Evolutionary conservation across 257 asterid species (phyloP), one percentile per base, ranked within the genome.

Genomic region (Prunella vulgaris): DNA sequence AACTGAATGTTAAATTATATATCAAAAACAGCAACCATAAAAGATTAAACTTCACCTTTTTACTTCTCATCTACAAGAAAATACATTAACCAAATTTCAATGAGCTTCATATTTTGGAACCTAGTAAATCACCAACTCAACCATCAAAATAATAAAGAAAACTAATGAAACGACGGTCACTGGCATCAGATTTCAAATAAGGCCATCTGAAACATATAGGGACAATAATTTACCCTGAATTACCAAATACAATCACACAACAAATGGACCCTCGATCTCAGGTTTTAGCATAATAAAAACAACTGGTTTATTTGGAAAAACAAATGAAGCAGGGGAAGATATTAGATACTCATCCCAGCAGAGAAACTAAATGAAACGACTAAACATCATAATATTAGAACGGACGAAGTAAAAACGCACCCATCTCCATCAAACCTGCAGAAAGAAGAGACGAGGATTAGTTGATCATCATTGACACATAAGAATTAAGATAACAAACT

Each of bases 371-470:
- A 57, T 49, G 52, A 74, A 72, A 71, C 37, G 60, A 62, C 65
- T 72, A 49, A 28, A 52, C 53, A 51, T 78, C 78, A 60, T 63
- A 64, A 72, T 32, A 56, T 63, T 71, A 40, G 60, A 74, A 66
- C 15, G 58, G 60, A 71, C 21, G 75, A 76, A 51, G 58, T 30
- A 54, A 74, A 79, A 28, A 81, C 96, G 38, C 77, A 93, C 99
- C 99, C 99, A 82, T 93, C 99, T 79, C 99, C 99, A 69, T 93
- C 99, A 72, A 93, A 93, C 99, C 99, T 90, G 95, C 84, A 85
- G 25, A 84, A 32, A 66, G 52, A 53, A 73, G 63, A 67, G 72
- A 70, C 8, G 6, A 35, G 66, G 32, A 61, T 78, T 62, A 74
- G 66, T 78, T 46, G 72, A 69, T 24, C 68, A 51, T 56, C 68